A percentile compares a stretch with the other conserved stretches of the same genome.
phyloP scores from a whole-genome alignment of 164 flowering plant species.

The Dillenia turbinata region DNA sequence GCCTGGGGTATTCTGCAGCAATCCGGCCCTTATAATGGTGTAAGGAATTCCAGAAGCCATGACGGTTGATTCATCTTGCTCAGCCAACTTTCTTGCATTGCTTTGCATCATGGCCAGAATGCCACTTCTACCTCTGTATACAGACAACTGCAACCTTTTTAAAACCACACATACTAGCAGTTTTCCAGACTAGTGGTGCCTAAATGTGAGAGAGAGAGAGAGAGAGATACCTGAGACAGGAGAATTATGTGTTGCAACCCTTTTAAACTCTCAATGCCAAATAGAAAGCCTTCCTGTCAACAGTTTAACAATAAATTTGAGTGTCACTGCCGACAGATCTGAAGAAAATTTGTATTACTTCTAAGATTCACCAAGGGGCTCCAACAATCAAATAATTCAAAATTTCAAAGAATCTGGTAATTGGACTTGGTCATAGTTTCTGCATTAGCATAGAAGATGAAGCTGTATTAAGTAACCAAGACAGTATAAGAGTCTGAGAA shows the following conservation, averaged over 20 bases:
- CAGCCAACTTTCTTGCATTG: slow-evolving; percentile 66
- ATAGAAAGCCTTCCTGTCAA: slow-evolving; percentile 70
- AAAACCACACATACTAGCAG: slow-evolving; percentile 26
- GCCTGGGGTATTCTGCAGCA: slow-evolving; percentile 58
- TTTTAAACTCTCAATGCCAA: slow-evolving; percentile 38
- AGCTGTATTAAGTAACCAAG: no score
- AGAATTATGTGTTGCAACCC: slow-evolving; percentile 71
- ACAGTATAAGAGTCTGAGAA: no score
- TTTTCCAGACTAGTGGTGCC: background rate
- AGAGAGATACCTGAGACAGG: slow-evolving; percentile 68
- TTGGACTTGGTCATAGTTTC: no score
- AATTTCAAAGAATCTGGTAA: no score
- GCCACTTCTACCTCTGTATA: slow-evolving; percentile 64
- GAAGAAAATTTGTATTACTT: no score
- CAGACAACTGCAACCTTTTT: slow-evolving; percentile 82
- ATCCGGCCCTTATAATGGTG: slow-evolving; percentile 77
- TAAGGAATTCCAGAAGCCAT: slow-evolving; percentile 67
- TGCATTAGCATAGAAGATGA: no score
- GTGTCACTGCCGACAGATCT: no score
- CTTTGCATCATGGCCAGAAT: slow-evolving; percentile 70
- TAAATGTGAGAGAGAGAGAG: background rate
- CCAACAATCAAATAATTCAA: no score
- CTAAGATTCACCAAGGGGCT: no score
- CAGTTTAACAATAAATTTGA: no score
- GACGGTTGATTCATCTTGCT: slow-evolving; percentile 64